A percentile compares a stretch with the other conserved stretches of the same genome.
Conservation (phyloP, 2,329 filamentous ascomycete species). For the Neofusicoccum umdonicola region DNA sequence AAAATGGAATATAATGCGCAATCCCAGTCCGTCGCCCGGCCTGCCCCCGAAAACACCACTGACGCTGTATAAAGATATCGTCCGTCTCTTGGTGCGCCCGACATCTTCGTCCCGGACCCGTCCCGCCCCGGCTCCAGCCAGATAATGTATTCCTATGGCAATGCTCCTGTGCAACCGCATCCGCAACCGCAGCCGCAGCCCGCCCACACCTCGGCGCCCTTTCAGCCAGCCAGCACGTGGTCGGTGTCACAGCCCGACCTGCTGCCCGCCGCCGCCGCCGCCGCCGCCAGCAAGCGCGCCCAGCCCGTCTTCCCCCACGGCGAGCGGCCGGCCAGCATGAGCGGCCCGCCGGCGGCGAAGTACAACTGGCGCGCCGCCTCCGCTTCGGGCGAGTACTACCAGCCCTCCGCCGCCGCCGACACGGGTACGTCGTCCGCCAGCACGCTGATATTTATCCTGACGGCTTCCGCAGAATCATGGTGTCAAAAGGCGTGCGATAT, state of each 20-base stretch:
- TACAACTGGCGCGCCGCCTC: constrained; percentile 22
- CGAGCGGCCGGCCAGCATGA: constrained; percentile 16
- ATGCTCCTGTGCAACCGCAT: constrained; percentile 23
- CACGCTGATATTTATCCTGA: constrained; percentile 23
- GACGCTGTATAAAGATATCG: constrained; percentile 32
- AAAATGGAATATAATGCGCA: constrained; percentile 45
- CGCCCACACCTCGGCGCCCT: constrained; percentile 20
- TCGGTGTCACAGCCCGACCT: constrained; percentile 20
- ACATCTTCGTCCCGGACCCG: constrained; percentile 30
- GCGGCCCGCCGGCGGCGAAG: neutral
- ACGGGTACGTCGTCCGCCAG: constrained; percentile 30
- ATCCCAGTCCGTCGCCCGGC: constrained; percentile 35
- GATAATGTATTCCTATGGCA: constrained; percentile 38
- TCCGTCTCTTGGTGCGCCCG: constrained; percentile 36
- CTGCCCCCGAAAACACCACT: neutral
- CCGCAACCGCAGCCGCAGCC: constrained; percentile 20
- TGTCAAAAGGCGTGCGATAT: constrained; percentile 31
- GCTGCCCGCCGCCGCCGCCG: neutral
- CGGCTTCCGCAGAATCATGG: constrained; percentile 33
- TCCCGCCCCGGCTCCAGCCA: constrained; percentile 28
- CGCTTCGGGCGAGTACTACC: constrained; percentile 31
- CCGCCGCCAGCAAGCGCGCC: neutral
- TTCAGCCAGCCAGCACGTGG: constrained; percentile 25
- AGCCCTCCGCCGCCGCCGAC: constrained; percentile 32
- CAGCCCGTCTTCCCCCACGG: neutral